These are phyloP conservation scores for Pezicula neosporulosa DNA, from an alignment of 2,329 filamentous ascomycete genomes.

Conservation along the genomic window DNA sequence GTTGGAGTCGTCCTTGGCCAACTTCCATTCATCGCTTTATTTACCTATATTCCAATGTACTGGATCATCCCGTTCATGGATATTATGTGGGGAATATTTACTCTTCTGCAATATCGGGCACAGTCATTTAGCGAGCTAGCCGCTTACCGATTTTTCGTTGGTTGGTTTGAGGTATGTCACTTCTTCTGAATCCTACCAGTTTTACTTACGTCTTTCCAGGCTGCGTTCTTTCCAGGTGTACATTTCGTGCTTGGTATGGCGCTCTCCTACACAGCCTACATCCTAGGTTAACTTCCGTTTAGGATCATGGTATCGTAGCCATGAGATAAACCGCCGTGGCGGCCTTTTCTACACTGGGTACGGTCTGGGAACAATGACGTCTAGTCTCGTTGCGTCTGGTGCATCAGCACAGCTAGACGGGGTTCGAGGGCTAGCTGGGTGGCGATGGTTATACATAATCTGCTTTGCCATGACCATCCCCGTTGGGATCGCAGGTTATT, in stretches of 20 bases:
- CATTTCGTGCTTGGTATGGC: conserved; percentile 24
- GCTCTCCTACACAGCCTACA: conserved; percentile 13
- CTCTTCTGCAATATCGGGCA: conserved; percentile 23
- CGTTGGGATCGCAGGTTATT: conserved; percentile 19
- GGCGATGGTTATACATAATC: conserved; percentile 30
- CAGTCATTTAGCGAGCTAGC: conserved; percentile 43
- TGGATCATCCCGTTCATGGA: conserved; percentile 11
- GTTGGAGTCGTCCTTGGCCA: conserved; percentile 12
- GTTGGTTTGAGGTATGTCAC: conserved; percentile 41
- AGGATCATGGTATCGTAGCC: conserved; percentile 8
- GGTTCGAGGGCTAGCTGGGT: conserved; percentile 18
- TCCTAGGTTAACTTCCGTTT: too few relatives aligned
- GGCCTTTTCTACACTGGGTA: conserved; percentile 4
- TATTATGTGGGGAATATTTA: conserved; percentile 13
- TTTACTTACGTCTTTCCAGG: conserved; percentile 21
- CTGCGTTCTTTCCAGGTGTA: conserved; percentile 22
- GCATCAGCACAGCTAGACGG: conserved; percentile 29
- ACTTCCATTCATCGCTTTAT: conserved; percentile 13
- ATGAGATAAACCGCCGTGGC: conserved; percentile 14
- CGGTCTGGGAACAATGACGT: conserved; percentile 3
- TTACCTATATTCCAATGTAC: conserved; percentile 14
- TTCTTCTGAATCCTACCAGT: background rate
- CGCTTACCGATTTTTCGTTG: conserved; percentile 49
- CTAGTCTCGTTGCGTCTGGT: conserved; percentile 3
- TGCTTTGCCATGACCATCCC: conserved; percentile 22